phyloP scores from a whole-genome alignment of 2,329 filamentous ascomycete genomes.

The Diaporthe caulivora region DNA sequence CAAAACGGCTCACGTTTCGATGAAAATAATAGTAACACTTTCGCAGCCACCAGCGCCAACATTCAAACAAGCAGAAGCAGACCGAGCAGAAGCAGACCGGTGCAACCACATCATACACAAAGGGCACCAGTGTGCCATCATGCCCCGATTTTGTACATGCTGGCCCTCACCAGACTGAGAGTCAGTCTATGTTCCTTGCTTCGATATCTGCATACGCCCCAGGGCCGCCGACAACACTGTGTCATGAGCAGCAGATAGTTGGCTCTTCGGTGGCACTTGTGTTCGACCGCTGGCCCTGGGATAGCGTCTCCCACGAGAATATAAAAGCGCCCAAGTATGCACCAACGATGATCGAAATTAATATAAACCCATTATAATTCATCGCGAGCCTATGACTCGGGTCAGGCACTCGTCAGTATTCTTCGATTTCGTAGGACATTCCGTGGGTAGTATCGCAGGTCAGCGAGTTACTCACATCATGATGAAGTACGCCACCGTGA shows the following conservation, averaged over 20 bases:
- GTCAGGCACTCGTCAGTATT: constrained; percentile 1
- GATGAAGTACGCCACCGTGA: constrained; percentile 82
- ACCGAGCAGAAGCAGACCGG: not conserved
- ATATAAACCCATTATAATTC: constrained; percentile 79
- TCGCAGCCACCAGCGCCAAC: not conserved
- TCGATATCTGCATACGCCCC: not conserved
- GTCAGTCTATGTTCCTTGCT: not conserved
- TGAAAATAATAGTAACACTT: not conserved
- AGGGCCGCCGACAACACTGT: not conserved
- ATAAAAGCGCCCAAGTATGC: constrained; percentile 77
- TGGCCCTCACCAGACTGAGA: not conserved
- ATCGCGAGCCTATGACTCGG: constrained; percentile 57
- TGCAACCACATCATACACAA: not conserved
- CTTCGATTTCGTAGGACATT: not conserved
- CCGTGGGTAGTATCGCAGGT: not conserved
- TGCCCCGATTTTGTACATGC: not conserved
- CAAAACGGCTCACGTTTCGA: not conserved
- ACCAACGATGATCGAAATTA: constrained; percentile 85
- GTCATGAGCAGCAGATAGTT: constrained; percentile 35
- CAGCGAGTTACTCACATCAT: constrained; percentile 67
- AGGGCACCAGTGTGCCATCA: not conserved
- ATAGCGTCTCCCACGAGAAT: not conserved
- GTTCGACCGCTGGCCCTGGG: not conserved
- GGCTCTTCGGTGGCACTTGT: constrained; percentile 31
- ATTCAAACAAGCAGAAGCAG: not conserved